These are phyloP conservation scores for Wickerhamiella spandovensis DNA, from an alignment of 805 yeast genomes.

Conservation along the genomic window DNA sequence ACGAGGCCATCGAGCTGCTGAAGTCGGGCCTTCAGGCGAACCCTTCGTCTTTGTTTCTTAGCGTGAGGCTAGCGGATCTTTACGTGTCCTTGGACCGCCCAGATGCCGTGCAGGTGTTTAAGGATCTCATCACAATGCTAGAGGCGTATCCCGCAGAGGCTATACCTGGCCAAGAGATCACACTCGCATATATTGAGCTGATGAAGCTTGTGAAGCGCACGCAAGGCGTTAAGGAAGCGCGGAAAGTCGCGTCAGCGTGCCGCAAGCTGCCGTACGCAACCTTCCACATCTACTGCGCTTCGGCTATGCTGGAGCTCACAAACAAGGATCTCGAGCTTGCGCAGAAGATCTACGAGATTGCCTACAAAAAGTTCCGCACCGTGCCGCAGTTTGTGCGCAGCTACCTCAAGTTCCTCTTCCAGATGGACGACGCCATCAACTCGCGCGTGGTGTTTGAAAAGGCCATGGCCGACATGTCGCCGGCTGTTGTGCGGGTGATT, in stretches of 20 bases:
- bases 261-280: slow-evolving; percentile 52
- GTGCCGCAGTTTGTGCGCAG: slow-evolving; percentile 50
- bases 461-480: slow-evolving; percentile 43
- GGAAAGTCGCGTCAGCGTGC: slow-evolving; percentile 55
- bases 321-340: slow-evolving; percentile 51
- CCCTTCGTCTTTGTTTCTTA: slow-evolving; percentile 55
- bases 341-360: slow-evolving; percentile 62
- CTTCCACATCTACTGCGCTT: slow-evolving; percentile 65
- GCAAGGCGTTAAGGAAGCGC: slow-evolving; percentile 57
- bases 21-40: slow-evolving; percentile 45
- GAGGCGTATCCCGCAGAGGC: slow-evolving; percentile 23
- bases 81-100: slow-evolving; percentile 46
- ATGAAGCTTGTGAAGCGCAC: slow-evolving; percentile 60
- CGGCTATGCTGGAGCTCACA: slow-evolving; percentile 66
- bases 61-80: slow-evolving; percentile 54
- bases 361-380: slow-evolving; percentile 43
- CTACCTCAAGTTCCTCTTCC: slow-evolving; percentile 61
- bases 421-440: slow-evolving; percentile 54
- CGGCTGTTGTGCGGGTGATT: slow-evolving; percentile 30
- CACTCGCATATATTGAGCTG: slow-evolving; percentile 52
- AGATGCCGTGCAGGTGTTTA: slow-evolving; percentile 38
- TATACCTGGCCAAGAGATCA: slow-evolving; percentile 25
- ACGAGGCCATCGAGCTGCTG: slow-evolving; percentile 32
- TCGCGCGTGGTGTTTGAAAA: slow-evolving; percentile 76
- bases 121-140: slow-evolving; percentile 36